Conservation (phyloP, 345 rosid species). For the Populus davidiana region DNA sequence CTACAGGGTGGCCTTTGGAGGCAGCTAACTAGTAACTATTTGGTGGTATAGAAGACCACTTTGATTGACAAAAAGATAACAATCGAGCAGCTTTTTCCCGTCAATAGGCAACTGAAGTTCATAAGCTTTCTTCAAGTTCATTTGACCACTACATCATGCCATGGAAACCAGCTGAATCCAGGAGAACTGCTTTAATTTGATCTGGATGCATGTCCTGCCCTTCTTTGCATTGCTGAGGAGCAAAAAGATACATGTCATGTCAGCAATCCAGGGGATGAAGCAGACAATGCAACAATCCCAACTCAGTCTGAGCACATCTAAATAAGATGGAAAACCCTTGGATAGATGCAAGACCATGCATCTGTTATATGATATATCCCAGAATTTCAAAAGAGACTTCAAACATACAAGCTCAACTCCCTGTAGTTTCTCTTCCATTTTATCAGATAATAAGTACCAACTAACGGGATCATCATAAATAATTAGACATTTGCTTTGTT, state of each 20-base stretch:
- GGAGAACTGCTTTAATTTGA: constrained; percentile 87
- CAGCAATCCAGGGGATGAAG: neutral
- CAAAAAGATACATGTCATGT: no score
- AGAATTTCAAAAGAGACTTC: neutral
- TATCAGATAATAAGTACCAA: neutral
- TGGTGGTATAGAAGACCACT: neutral
- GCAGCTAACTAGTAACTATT: neutral
- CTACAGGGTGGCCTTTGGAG: neutral
- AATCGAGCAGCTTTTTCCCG: neutral
- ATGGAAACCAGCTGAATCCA: constrained; percentile 76
- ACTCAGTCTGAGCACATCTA: neutral
- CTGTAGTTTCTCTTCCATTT: neutral
- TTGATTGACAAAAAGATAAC: neutral
- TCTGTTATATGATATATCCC: neutral
- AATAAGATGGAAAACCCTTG: neutral
- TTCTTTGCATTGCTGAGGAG: constrained; percentile 78
- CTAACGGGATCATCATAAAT: neutral
- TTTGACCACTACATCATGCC: constrained; percentile 26
- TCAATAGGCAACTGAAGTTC: neutral
- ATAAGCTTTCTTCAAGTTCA: neutral
- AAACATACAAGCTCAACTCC: neutral
- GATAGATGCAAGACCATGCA: neutral
- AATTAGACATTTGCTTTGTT: neutral
- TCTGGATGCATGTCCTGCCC: constrained; percentile 83
- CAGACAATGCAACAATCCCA: neutral